Conservation (phyloP, 805 yeast genomes). For the Sugiyamaella chiloensis region DNA sequence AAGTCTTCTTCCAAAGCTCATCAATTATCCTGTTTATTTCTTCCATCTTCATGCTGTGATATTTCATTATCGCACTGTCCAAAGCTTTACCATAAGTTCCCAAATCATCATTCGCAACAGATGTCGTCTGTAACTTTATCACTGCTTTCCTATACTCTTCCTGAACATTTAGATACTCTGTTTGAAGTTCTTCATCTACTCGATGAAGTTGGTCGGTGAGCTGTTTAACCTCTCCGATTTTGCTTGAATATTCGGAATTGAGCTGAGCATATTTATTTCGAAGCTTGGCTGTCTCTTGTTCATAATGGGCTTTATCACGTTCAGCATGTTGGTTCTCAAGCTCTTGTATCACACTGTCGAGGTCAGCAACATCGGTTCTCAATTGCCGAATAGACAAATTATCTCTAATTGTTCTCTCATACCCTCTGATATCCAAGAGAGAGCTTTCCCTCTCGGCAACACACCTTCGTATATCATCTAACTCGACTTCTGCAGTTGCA, state of each 20-base stretch:
- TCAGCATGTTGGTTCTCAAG: conserved; percentile 60
- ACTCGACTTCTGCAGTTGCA: conserved; percentile 21
- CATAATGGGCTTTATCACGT: conserved; percentile 56
- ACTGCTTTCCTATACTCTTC: conserved; percentile 62
- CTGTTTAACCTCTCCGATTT: conserved; percentile 82
- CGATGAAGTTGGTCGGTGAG: conserved; percentile 64
- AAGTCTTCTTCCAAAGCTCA: conserved; percentile 91
- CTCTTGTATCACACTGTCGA: conserved; percentile 40
- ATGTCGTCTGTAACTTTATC: conserved; percentile 71
- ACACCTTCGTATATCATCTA: conserved; percentile 22
- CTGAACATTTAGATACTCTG: conserved; percentile 71
- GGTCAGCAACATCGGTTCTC: conserved; percentile 37
- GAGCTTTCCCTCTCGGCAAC: conserved; percentile 39
- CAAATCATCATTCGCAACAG: conserved; percentile 76
- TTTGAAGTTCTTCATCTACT: conserved; percentile 54
- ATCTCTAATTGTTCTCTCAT: conserved; percentile 60
- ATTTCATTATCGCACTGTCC: conserved; percentile 90
- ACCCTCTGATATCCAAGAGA: conserved; percentile 54
- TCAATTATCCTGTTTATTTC: conserved; percentile 85
- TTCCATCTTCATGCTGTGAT: conserved; percentile 86
- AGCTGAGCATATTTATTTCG: conserved; percentile 49
- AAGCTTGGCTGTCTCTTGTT: conserved; percentile 51
- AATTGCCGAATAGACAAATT: conserved; percentile 58
- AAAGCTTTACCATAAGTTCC: conserved; percentile 78
- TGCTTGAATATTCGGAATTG: conserved; percentile 67